A percentile compares a stretch with the other conserved stretches of the same genome.
Evolutionary conservation across 352 stramenopile species (phyloP).

Genomic region (Globisporangium mamillatum): DNA sequence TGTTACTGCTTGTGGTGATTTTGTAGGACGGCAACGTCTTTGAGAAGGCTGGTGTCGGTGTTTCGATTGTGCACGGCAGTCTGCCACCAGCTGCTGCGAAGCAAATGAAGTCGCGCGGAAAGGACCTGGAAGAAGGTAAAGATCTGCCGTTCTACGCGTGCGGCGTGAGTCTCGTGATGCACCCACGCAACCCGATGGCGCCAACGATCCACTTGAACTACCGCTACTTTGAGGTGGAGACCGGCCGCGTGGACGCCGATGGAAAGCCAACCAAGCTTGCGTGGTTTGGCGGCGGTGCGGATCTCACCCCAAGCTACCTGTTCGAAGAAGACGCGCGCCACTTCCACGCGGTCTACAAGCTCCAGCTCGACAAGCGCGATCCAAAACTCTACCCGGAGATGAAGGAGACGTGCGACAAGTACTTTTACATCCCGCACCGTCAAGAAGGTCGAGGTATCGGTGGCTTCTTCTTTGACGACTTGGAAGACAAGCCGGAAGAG

Average conservation of each 20-base stretch:
- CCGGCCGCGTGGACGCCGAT: constrained; percentile 68
- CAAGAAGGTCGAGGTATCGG: constrained; percentile 94
- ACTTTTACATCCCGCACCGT: constrained; percentile 97
- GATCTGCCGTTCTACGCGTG: constrained; percentile 96
- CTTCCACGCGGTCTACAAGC: constrained; percentile 98
- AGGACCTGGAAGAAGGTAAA: constrained; percentile 65
- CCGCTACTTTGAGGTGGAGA: constrained; percentile 97
- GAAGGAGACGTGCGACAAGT: constrained; percentile 97
- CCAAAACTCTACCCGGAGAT: constrained; percentile 92
- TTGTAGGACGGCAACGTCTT: constrained; percentile 93
- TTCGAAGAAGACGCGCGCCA: constrained; percentile 95
- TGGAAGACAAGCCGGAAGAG: constrained; percentile 92
- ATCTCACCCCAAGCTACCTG: constrained; percentile 97
- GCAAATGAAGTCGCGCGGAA: constrained; percentile 81
- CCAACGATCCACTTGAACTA: constrained; percentile 98
- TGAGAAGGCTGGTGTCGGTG: constrained; percentile 97
- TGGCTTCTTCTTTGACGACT: constrained; percentile 98
- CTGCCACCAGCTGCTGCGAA: constrained; percentile 87
- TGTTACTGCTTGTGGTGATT: not conserved
- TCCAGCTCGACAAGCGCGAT: constrained; percentile 91
- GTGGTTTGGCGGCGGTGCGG: constrained; percentile 96
- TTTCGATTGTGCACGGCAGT: constrained; percentile 96
- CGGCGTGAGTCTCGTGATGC: constrained; percentile 96
- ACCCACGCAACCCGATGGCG: constrained; percentile 92
- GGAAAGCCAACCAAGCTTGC: constrained; percentile 79